A percentile compares a stretch with the other conserved stretches of the same genome.
Evolutionary conservation across 345 rosid species (phyloP).

Genomic region (Populus pruinosa): DNA sequence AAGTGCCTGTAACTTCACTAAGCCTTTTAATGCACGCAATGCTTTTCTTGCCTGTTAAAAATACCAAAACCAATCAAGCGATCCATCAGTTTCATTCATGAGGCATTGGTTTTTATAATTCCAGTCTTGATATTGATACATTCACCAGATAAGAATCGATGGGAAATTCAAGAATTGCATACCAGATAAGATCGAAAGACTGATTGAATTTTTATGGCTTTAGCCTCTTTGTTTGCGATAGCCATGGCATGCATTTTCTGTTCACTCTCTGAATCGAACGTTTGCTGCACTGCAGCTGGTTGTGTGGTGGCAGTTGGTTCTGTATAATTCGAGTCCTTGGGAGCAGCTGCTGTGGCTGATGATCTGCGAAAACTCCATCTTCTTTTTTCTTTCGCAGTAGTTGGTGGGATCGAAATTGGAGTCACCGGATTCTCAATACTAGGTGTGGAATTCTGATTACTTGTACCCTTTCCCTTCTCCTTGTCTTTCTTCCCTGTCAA

Average conservation of each 20-base stretch:
- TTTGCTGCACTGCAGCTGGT: conserved; percentile 1
- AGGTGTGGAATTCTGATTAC: conserved; percentile 20
- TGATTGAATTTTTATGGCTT: conserved; percentile 74
- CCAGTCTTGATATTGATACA: neutral
- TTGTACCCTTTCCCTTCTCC: conserved; percentile 25
- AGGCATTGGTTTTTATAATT: neutral
- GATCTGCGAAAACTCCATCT: conserved; percentile 93
- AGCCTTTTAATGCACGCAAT: conserved; percentile 54
- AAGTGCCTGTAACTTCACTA: conserved; percentile 34
- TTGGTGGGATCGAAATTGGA: conserved; percentile 39
- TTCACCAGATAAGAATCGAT: neutral
- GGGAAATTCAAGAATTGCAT: conserved; percentile 5
- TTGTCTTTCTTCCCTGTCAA: conserved; percentile 69
- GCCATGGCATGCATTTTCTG: conserved; percentile 49
- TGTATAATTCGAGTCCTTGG: conserved; percentile 30
- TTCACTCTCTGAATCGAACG: conserved; percentile 35
- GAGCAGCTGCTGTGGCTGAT: conserved; percentile 48
- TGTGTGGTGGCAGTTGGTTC: conserved; percentile 24
- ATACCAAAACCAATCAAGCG: neutral
- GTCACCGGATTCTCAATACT: conserved; percentile 39
- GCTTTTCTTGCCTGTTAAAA: conserved; percentile 81
- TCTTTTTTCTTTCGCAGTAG: conserved; percentile 71
- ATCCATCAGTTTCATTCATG: neutral
- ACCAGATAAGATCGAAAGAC: conserved; percentile 86
- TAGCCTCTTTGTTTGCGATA: conserved; percentile 47